Evolutionary conservation across 176 grass and related monocot genomes (phyloP).

Genomic region (Triticum dicoccoides): DNA sequence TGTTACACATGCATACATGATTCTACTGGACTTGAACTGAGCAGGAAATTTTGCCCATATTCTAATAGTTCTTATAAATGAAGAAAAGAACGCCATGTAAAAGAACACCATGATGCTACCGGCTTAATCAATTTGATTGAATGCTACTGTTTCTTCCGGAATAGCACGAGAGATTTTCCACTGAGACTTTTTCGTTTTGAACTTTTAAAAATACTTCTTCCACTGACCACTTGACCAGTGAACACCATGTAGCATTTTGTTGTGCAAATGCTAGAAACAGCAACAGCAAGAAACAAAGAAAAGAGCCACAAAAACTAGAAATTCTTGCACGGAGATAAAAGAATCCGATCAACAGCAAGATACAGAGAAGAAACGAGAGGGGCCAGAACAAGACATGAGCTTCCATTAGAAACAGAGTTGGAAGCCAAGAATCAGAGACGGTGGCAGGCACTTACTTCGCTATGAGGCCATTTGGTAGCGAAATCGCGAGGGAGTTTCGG

Average conservation of each 20-base stretch:
- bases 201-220: not conserved
- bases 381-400: not conserved
- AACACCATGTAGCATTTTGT: slow-evolving; percentile 7
- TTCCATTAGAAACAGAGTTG: slow-evolving; percentile 16
- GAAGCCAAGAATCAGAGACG: slow-evolving; percentile 24
- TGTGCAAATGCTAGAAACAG: not conserved
- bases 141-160: not conserved
- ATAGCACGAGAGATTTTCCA: not conserved
- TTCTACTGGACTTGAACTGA: not conserved
- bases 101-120: not conserved
- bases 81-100: not conserved
- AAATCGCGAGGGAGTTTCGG: slow-evolving; percentile 28
- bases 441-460: slow-evolving; percentile 36
- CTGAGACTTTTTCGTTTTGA: not conserved
- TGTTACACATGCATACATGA: not conserved
- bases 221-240: not conserved
- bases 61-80: not conserved
- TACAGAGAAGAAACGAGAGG: not conserved
- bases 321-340: slow-evolving; percentile 8
- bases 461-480: slow-evolving; percentile 10
- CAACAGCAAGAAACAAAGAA: slow-evolving; percentile 1
- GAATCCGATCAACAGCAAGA: not conserved
- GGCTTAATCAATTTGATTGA: too few relatives aligned
- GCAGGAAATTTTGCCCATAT: not conserved
- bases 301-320: not conserved